phyloP scores from a whole-genome alignment of 1,139 yeast genomes.

The Magnusiomyces ingens region DNA sequence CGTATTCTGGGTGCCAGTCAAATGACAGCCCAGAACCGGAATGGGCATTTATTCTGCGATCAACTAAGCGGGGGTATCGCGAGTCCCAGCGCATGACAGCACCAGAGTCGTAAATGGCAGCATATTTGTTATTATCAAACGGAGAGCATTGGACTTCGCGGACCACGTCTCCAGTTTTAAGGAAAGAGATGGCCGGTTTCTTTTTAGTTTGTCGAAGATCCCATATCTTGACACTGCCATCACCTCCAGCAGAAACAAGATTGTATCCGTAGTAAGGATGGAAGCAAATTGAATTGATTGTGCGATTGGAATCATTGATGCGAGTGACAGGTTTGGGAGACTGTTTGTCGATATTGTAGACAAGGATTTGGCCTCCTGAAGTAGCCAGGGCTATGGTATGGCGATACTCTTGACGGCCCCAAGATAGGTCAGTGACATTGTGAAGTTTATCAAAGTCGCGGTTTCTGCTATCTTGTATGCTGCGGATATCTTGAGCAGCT shows the following conservation, averaged over 20 bases:
- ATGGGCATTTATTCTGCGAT: conserved; percentile 78
- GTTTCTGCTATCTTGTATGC: conserved; percentile 20
- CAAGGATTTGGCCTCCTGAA: conserved; percentile 34
- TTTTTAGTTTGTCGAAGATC: conserved; percentile 54
- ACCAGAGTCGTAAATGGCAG: conserved; percentile 86
- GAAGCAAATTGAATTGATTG: conserved; percentile 76
- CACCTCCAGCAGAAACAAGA: conserved; percentile 82
- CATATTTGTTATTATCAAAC: conserved; percentile 42
- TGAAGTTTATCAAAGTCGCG: conserved; percentile 27
- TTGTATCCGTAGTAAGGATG: conserved; percentile 49
- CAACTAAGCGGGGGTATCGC: conserved; percentile 44
- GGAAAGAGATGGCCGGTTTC: conserved; percentile 43
- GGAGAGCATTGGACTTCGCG: conserved; percentile 39
- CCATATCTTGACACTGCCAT: conserved; percentile 85
- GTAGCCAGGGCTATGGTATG: conserved; percentile 28
- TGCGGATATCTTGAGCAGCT: conserved; percentile 19
- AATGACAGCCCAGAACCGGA: conserved; percentile 84
- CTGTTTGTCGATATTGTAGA: conserved; percentile 40
- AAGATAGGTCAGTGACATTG: conserved; percentile 33
- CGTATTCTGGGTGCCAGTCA: conserved; percentile 82
- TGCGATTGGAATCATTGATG: conserved; percentile 65
- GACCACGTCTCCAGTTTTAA: conserved; percentile 39
- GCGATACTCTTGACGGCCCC: conserved; percentile 30
- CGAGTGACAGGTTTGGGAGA: conserved; percentile 34
- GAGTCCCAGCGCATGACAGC: conserved; percentile 79